Percentiles rank a stretch among this genome's conserved stretches.
Conservation (phyloP, 78 protist genomes). For the Mastigamoeba balamuthi region DNA sequence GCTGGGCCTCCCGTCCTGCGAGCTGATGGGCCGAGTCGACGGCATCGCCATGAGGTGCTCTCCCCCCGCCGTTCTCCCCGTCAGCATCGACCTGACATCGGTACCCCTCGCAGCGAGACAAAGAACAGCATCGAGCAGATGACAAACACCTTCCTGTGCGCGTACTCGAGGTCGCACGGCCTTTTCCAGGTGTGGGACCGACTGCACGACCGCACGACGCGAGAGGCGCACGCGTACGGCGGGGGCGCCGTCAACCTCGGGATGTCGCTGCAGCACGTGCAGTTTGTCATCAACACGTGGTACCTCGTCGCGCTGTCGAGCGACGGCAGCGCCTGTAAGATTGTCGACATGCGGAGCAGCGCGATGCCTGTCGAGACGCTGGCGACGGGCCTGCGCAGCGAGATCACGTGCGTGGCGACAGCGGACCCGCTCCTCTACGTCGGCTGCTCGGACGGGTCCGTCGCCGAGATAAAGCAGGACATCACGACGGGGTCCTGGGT, state of each 20-base stretch:
- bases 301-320: neutral
- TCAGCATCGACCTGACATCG: too few relatives aligned
- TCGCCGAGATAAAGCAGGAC: neutral
- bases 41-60: neutral
- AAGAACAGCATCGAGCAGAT: neutral
- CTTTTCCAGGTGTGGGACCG: neutral
- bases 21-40: neutral
- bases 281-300: neutral
- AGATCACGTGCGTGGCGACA: neutral
- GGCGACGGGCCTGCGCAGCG: neutral
- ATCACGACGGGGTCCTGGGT: neutral
- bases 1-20: neutral
- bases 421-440: neutral
- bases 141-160: neutral
- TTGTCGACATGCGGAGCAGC: neutral
- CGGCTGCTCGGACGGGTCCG: neutral
- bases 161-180: neutral
- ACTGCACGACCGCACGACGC: neutral
- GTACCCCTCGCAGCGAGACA: neutral
- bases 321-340: neutral
- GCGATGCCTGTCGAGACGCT: neutral
- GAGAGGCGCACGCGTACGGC: neutral
- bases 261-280: neutral
- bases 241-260: neutral
- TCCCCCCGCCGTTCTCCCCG: too few relatives aligned